These are phyloP conservation scores for Pseudognaphalium luteoalbum DNA, from an alignment of 129 eudicot genomes.

Conservation along the genomic window DNA sequence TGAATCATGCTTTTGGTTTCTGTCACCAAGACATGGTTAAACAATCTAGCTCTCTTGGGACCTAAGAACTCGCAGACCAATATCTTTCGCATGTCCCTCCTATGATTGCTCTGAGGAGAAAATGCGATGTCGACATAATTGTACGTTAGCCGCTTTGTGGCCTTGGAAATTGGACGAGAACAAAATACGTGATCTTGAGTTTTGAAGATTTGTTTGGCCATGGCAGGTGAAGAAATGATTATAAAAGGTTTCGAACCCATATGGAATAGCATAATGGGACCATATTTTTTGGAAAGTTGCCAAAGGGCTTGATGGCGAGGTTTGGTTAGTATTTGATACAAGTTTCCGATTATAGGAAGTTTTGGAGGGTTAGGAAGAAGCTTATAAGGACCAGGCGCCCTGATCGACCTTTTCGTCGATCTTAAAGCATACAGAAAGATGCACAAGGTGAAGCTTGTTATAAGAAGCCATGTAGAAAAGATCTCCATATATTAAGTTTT, in stretches of 20 bases:
- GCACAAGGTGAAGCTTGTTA: neutral
- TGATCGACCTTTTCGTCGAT: neutral
- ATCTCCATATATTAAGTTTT: neutral
- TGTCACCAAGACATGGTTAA: neutral
- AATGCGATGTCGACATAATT: neutral
- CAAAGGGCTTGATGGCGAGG: constrained; percentile 7
- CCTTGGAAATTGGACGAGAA: neutral
- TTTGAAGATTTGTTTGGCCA: constrained; percentile 11
- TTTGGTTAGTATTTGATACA: neutral
- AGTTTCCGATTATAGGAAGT: neutral
- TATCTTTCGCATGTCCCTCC: neutral
- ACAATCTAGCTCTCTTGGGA: neutral
- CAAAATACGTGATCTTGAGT: constrained; percentile 15
- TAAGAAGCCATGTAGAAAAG: neutral
- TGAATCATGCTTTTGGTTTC: neutral
- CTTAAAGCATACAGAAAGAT: neutral
- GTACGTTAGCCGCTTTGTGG: neutral
- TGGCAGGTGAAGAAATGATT: constrained; percentile 1
- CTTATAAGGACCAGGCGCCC: neutral
- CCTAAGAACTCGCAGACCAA: neutral
- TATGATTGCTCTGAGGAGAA: neutral
- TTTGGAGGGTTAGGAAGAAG: neutral
- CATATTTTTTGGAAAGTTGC: neutral
- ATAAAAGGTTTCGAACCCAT: constrained; percentile 8
- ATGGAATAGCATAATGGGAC: neutral